Evolutionary conservation across 805 yeast genomes (phyloP), one percentile per base, ranked within the genome.

Genomic region (Metschnikowia shivogae): DNA sequence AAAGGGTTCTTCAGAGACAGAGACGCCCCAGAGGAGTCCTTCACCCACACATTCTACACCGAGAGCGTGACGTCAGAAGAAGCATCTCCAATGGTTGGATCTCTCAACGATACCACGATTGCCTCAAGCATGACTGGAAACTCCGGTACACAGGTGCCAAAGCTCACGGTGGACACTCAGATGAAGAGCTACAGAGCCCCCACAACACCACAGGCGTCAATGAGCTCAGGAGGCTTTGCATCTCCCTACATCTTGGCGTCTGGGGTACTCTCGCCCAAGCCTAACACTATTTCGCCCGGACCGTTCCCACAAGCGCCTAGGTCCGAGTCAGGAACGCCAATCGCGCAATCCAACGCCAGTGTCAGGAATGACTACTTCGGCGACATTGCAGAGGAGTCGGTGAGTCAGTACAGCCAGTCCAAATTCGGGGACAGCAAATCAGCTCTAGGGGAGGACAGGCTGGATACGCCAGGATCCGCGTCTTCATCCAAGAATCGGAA

Each of bases 211-310:
- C 72, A 67, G 29, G 56, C 31, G 44, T 55, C 61, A 6, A 42
- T 42, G 20, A 41, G 49, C 24, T 46, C 58, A 8, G 59, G 62
- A 31, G 88, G 88, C 0, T 77, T 84, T 59, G 75, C 83, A 0
- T 82, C 89, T 6, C 89, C 89, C 2, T 84, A 81, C 53, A 67
- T 82, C 37, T 62, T 82, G 47, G 85, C 87, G 0, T 77, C 86
- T 0, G 87, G 86, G 1, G 56, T 78, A 27, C 58, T 76, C 40
- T 75, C 86, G 0, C 84, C 86, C 1, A 74, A 71, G 39, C 54
- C 43, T 20, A 46, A 46, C 22, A 42, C 42, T 10, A 19, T 41
- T 10, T 32, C 51, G 6, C 45, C 53, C 6, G 29, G 29, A 7
- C 20, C 5, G 4, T 10, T 13, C 7, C 49, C 53, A 7, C 32